phyloP scores from a whole-genome alignment of 495 filamentous ascomycete species.

The Trichoderma orchidacearum region DNA sequence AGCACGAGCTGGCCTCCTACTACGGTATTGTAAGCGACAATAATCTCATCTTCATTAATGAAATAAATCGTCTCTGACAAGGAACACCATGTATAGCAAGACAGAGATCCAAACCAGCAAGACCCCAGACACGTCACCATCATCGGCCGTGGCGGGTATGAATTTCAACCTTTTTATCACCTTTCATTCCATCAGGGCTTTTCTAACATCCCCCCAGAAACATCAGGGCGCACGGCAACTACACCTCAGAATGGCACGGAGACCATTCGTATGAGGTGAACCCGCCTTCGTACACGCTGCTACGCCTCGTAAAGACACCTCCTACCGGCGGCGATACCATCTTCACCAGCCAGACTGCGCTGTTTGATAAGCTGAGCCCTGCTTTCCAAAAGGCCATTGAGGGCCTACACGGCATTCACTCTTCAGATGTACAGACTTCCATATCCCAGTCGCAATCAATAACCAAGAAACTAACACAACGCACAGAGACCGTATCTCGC shows the following conservation, averaged over 20 bases:
- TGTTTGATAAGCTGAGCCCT: constrained; percentile 51
- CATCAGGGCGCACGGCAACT: constrained; percentile 20
- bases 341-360: constrained; percentile 57
- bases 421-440: constrained; percentile 33
- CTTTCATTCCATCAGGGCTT: constrained; percentile 19
- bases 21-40: constrained; percentile 17
- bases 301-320: constrained; percentile 52
- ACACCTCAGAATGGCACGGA: constrained; percentile 12
- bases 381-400: constrained; percentile 57
- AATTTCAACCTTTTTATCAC: constrained; percentile 34
- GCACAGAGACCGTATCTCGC: constrained; percentile 33
- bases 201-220: constrained; percentile 11
- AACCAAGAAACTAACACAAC: constrained; percentile 13
- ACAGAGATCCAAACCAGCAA: constrained; percentile 31
- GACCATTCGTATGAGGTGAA: constrained; percentile 57
- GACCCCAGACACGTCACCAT: constrained; percentile 39
- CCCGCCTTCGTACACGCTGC: constrained; percentile 55
- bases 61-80: background rate
- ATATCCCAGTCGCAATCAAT: background rate
- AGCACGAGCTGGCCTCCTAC: constrained; percentile 46
- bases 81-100: background rate
- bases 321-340: constrained; percentile 60
- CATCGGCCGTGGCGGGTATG: constrained; percentile 42
- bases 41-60: background rate
- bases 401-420: constrained; percentile 45